These are phyloP conservation scores for Exophiala dermatitidis DNA, from an alignment of 2,329 filamentous ascomycete species.

Conservation along the genomic window DNA sequence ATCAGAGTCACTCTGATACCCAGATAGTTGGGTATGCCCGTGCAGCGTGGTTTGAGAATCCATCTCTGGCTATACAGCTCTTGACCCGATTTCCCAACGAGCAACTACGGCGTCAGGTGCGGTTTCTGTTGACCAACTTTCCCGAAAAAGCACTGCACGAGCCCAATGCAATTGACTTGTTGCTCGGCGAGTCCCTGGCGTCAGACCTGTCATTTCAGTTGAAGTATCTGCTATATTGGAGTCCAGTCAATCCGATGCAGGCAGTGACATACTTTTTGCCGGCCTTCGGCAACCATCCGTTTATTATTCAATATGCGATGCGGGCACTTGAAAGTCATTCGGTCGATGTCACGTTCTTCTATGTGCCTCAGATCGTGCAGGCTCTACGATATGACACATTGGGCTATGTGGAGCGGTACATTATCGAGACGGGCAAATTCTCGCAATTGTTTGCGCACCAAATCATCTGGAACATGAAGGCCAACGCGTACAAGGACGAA, in stretches of 20 bases:
- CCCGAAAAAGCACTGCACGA: constrained; percentile 76
- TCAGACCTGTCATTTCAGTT: constrained; percentile 75
- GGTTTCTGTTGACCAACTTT: constrained; percentile 71
- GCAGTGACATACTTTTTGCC: constrained; percentile 91
- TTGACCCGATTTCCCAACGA: constrained; percentile 69
- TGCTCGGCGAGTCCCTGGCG: constrained; percentile 70
- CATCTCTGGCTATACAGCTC: constrained; percentile 81
- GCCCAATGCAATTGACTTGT: constrained; percentile 71
- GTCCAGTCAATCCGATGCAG: constrained; percentile 83
- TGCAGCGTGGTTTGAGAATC: constrained; percentile 80
- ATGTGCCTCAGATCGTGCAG: constrained; percentile 96
- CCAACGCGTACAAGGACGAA: constrained; percentile 96
- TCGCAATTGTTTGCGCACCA: constrained; percentile 99
- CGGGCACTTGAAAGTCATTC: constrained; percentile 86
- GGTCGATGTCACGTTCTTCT: constrained; percentile 97
- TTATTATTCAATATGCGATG: constrained; percentile 94
- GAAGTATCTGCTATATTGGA: constrained; percentile 92
- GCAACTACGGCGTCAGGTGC: constrained; percentile 66
- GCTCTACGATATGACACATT: constrained; percentile 84
- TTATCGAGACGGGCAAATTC: constrained; percentile 91
- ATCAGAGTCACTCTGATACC: constrained; percentile 5
- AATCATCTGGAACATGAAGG: constrained; percentile 99
- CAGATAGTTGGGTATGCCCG: constrained; percentile 59
- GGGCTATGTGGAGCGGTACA: constrained; percentile 93
- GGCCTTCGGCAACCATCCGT: constrained; percentile 82